Evolutionary conservation across 179 eudicot species (phyloP).

Genomic region (Patellifolia procumbens): DNA sequence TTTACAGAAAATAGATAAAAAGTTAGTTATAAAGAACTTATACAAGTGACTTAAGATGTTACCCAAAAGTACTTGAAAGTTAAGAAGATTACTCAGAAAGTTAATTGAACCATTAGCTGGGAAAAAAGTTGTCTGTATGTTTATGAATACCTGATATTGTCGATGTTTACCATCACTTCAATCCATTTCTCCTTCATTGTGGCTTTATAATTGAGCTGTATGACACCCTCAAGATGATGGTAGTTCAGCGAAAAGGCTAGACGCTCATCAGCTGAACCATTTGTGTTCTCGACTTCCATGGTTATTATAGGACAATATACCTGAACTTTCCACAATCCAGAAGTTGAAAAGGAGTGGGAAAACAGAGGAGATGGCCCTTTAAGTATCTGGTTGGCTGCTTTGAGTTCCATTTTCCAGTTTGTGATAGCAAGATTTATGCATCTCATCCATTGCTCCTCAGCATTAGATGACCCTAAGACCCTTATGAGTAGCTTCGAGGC

Average conservation of each 20-base stretch:
- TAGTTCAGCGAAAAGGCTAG: conserved; percentile 67
- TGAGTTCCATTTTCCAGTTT: conserved; percentile 70
- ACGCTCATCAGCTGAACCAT: conserved; percentile 53
- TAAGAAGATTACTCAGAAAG: too few species aligned
- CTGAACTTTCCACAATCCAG: conserved; percentile 79
- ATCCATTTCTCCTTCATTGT: conserved; percentile 55
- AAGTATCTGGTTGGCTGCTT: conserved; percentile 29
- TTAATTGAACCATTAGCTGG: background rate
- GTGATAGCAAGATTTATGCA: conserved; percentile 74
- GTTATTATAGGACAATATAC: conserved; percentile 85
- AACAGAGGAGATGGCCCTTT: conserved; percentile 66
- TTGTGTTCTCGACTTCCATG: conserved; percentile 67
- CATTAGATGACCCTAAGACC: conserved; percentile 63
- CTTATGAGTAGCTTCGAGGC: conserved; percentile 51
- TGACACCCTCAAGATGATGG: conserved; percentile 86
- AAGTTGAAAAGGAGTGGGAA: conserved; percentile 52
- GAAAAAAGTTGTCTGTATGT: background rate
- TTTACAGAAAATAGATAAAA: too few species aligned
- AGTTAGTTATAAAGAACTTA: too few species aligned
- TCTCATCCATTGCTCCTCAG: conserved; percentile 83
- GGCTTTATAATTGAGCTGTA: conserved; percentile 57
- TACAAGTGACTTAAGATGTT: too few species aligned
- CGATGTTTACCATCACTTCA: conserved; percentile 67
- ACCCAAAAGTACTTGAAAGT: too few species aligned
- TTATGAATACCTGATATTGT: conserved; percentile 72